Evolutionary conservation across 352 stramenopile species (phyloP), one percentile per base, ranked within the genome.

Genomic region (Phytophthora colocasiae): DNA sequence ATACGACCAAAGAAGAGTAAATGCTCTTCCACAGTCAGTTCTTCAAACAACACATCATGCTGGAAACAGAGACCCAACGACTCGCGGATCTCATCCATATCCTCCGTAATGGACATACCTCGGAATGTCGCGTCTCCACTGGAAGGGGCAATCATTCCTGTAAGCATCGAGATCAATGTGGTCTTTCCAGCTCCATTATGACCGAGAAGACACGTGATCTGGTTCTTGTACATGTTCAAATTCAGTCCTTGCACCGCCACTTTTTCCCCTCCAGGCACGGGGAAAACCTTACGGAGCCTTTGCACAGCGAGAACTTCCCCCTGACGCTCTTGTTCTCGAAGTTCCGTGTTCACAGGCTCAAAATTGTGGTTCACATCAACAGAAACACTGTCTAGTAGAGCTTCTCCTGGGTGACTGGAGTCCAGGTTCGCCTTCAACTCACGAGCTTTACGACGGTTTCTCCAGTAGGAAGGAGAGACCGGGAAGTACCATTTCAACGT

Each of bases 161-260:
- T 98, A 34, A 98, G 66, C 81, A 98, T 97, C 3, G 76, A 92
- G 19, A 98, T 97, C 6, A 95, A 78, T 6, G 94, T 98, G 32
- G 85, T 90, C 64, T 97, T 98, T n/a, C 92, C 91, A 34, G 89
- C 90, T 48, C 92, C 93, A 66, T 98, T 98, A 68, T 98, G 94
- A 12, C 94, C 94, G 6, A 98, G 75, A 24, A 98, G 77, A 53
- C 81, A 91, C 11, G 91, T 96, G 66, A 98, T 97, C 66, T 98
- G 90, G 36, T 92, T 85, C 62, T 94, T 81, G 68, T 97, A 97
- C 85, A 98, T 97, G 52, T 70, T 83, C 15, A 98, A 36, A 57
- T 87, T 81, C 1, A 98, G 51, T 24, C 78, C 75, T 55, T 96
- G 71, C 9, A 98, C 92, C 2, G 92, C 92, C 8, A 90, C 71